Conservation (phyloP, 2,329 filamentous ascomycete species). For the Cercospora zeina region DNA sequence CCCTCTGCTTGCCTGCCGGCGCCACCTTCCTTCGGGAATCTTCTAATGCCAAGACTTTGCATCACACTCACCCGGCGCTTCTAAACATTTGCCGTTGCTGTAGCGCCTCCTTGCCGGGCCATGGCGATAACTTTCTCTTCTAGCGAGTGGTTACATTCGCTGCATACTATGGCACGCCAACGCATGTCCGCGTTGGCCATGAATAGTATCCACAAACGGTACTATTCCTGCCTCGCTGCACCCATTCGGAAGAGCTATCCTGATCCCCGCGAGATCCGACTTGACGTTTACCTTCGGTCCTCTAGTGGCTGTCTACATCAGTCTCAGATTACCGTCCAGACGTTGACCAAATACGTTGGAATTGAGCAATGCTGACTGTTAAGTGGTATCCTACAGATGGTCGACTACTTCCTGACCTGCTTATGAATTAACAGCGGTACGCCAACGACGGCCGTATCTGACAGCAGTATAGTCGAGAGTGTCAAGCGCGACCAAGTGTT, state of each 20-base stretch:
- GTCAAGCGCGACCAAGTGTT: too few species aligned
- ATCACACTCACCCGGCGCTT: neutral
- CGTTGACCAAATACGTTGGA: neutral
- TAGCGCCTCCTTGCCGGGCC: neutral
- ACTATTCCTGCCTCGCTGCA: neutral
- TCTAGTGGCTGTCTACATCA: constrained; percentile 3
- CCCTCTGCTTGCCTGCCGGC: neutral
- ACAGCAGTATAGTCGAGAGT: too few species aligned
- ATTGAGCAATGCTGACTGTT: neutral
- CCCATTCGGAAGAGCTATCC: neutral
- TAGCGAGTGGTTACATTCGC: constrained; percentile 3
- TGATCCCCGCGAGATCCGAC: constrained; percentile 2
- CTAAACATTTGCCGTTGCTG: neutral
- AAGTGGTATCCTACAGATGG: neutral
- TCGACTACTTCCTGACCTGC: constrained; percentile 9
- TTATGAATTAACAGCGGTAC: constrained; percentile 8
- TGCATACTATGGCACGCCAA: neutral
- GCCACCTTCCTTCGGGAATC: constrained; percentile 10
- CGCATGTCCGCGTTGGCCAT: constrained; percentile 6
- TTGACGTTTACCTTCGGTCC: neutral
- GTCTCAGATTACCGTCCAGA: constrained; percentile 8
- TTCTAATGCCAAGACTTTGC: neutral
- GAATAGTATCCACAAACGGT: constrained; percentile 4
- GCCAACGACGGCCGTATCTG: neutral
- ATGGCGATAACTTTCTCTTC: neutral